Conservation (phyloP, 768 basidiomycete genomes). For the Cytidiella melzeri region DNA sequence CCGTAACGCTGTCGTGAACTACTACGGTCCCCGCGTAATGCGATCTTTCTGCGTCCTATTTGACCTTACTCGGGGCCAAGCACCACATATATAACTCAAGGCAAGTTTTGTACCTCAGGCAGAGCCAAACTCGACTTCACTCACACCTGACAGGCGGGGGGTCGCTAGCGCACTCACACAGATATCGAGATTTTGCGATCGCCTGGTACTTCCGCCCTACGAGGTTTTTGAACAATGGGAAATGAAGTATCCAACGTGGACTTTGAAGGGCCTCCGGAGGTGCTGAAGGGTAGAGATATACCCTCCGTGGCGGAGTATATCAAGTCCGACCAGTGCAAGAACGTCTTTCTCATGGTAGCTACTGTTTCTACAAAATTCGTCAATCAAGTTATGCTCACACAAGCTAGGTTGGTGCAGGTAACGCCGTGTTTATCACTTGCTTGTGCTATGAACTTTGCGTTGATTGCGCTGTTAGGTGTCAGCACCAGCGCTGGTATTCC, state of each 20-base stretch:
- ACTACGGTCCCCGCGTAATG: too few species aligned
- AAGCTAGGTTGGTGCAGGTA: conserved; percentile 62
- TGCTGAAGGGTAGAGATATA: conserved; percentile 33
- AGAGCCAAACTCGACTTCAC: background rate
- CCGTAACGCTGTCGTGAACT: too few species aligned
- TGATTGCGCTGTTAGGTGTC: conserved; percentile 25
- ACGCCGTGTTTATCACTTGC: conserved; percentile 13
- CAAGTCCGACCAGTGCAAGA: conserved; percentile 58
- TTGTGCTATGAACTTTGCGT: background rate
- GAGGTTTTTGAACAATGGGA: conserved; percentile 7
- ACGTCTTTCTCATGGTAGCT: conserved; percentile 68
- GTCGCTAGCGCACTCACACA: background rate
- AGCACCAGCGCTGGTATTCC: conserved; percentile 42
- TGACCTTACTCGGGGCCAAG: background rate
- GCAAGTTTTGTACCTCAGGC: background rate
- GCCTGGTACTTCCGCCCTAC: background rate
- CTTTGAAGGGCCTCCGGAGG: conserved; percentile 18
- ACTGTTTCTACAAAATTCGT: background rate
- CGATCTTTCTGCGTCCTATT: too few species aligned
- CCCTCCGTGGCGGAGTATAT: conserved; percentile 59
- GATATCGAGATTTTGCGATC: too few species aligned
- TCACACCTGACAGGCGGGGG: too few species aligned
- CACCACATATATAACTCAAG: background rate
- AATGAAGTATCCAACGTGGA: conserved; percentile 7
- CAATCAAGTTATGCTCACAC: background rate